Evolutionary conservation across 2,329 filamentous ascomycete genomes (phyloP), one percentile per base, ranked within the genome.

Genomic region (Cryphonectria nitschkei): DNA sequence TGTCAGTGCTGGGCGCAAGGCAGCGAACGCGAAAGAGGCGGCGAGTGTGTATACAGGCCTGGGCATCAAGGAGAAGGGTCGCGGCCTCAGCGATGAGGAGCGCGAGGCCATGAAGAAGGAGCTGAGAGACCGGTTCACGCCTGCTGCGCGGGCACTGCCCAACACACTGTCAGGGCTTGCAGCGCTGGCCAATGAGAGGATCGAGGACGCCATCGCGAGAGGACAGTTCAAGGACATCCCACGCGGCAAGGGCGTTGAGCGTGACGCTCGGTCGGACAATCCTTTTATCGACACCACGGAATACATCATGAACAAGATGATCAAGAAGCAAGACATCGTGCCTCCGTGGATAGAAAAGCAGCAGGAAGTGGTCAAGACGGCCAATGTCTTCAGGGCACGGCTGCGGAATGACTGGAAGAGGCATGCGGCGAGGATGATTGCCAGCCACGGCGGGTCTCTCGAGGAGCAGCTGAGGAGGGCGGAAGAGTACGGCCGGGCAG

Each of bases 331-430:
- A 80, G 95, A 97, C 29, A 93, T 98, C 72, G 93, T 97, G 0
- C 96, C 96, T 0, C 95, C 95, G 0, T 99, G 96, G 96, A 98
- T 99, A 72, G 96, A 99, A 81, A 98, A 98, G 82, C 96, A 99
- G 80, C 95, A 98, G 78, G 94, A 98, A 76, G 83, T 98, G 7
- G 86, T 90, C 14, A 89, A 88, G 72, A 87, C 92, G 0, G 87
- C 90, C 0, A 86, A 85, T 16, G 85, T 86, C 0, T 98, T 99
- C 78, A 88, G 96, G 2, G 82, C 84, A 2, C 84, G 93, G n/a
- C 78, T 98, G 72, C 85, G 95, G 50, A 88, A 86, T 56, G 94
- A 97, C 75, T 98, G 95, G 95, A 90, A 88, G 78, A 87, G 94
- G 50, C 93, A 97, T 80, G 93, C 92, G 6, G 90, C 93, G 1